Evolutionary conservation across 106 monocot species (phyloP).

Genomic region (Posidonia australis): DNA sequence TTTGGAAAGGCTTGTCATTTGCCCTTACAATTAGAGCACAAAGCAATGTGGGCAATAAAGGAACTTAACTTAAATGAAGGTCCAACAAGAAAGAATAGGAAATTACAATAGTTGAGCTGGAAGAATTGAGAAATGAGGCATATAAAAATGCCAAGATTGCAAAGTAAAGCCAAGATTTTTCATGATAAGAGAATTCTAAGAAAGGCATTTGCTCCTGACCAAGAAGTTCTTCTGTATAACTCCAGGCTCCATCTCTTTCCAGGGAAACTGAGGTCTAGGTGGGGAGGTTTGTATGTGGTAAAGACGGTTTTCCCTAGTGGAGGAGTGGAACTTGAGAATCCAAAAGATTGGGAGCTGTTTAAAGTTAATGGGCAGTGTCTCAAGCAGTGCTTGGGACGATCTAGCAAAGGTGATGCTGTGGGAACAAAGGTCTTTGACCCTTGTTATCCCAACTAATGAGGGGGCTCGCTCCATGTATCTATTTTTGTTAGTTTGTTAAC

Average conservation of each 20-base stretch:
- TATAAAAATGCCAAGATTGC: neutral
- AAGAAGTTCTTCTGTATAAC: neutral
- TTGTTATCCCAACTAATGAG: too few relatives aligned
- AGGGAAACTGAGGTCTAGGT: neutral
- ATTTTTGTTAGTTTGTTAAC: too few relatives aligned
- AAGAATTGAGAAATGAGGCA: neutral
- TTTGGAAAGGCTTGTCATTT: constrained; percentile 1
- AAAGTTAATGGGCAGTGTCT: neutral
- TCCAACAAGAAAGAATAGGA: neutral
- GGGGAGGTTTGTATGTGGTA: neutral
- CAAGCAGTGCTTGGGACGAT: neutral
- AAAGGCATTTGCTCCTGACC: neutral
- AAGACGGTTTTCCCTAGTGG: neutral
- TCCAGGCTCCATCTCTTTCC: neutral
- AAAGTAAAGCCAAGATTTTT: neutral
- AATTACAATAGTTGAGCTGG: neutral
- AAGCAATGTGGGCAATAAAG: constrained; percentile 3
- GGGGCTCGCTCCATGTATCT: too few relatives aligned
- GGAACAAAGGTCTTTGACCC: too few relatives aligned
- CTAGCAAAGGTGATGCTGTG: too few relatives aligned
- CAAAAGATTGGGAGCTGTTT: neutral
- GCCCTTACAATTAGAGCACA: neutral
- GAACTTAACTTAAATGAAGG: neutral
- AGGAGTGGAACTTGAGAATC: neutral
- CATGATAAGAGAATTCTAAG: neutral